Percentiles rank a stretch among this genome's conserved stretches.
phyloP scores from a whole-genome alignment of 768 basidiomycete species.

The Dacryopinax spathularia region DNA sequence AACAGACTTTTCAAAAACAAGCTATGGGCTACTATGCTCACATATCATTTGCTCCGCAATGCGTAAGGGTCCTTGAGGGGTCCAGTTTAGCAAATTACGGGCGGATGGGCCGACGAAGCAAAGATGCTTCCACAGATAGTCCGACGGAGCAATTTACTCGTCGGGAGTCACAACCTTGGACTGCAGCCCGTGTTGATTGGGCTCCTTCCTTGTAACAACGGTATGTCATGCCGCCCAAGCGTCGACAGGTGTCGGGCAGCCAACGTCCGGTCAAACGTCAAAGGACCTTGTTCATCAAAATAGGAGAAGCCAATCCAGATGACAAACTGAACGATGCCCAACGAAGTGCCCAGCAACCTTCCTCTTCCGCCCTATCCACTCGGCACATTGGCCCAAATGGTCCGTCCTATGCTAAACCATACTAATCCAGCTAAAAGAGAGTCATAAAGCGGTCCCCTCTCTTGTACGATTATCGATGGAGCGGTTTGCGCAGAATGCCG shows the following conservation, averaged over 20 bases:
- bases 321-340: not conserved
- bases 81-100: too few relatives aligned
- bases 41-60: too few relatives aligned
- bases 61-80: too few relatives aligned
- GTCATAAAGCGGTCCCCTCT: not conserved
- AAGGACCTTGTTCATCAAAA: not conserved
- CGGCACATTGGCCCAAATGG: not conserved
- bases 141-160: too few relatives aligned
- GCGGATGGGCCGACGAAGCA: too few relatives aligned
- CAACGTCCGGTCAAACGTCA: not conserved
- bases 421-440: not conserved
- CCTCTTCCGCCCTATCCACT: not conserved
- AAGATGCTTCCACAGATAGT: too few relatives aligned
- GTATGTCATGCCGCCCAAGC: not conserved
- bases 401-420: not conserved
- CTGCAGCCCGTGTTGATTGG: too few relatives aligned
- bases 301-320: not conserved
- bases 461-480: not conserved
- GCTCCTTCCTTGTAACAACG: too few relatives aligned
- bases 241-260: not conserved
- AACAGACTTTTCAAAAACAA: too few relatives aligned
- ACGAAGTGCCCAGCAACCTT: not conserved
- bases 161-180: too few relatives aligned
- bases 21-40: too few relatives aligned
- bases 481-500: not conserved